Base-by-base conservation (phyloP, 2,329 filamentous ascomycete genomes). In the Diaporthe australafricana region DNA sequence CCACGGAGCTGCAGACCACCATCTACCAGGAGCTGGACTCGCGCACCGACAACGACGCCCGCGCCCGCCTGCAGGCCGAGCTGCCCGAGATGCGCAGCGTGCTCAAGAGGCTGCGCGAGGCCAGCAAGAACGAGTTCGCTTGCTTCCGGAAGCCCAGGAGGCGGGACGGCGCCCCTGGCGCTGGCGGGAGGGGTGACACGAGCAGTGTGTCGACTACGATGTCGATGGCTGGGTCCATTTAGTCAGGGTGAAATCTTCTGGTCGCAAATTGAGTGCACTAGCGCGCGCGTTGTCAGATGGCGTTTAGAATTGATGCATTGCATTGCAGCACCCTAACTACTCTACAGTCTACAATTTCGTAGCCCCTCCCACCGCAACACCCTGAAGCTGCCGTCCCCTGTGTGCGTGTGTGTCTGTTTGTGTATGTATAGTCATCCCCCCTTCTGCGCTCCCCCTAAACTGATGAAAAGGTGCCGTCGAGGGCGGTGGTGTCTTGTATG, bases 21-120 rank as follows among this genome's bases (percentile, higher is more conserved):
- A 96, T 99, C 60, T 99, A 98, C 82, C 90, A 96, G 75, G 94
- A 96, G 79, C 85, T 99, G 20, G 96, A 99, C 80, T 89, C 90
- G 72, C 91, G 95, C 63, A 98, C 96, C 67, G 95, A 97, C 79
- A 95, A 96, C 77, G 92, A 94, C 72, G 95, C 95, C 3, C 88
- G 96, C 65, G 88, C 91, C 14, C 87, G 89, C 73, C 84, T 99
- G 76, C 96, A 98, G 84, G 91, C 89, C 69, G 96, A 98, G 84
- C 83, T 99, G 75, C 93, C 94, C 2, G 94, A 95, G 80, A 95
- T 99, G 93, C 90, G 96, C 74, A 91, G 89, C 63, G 91, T 96
- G 56, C 84, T 99, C 75, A 98, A 98, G 88, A 90, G 90, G 76
- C 84, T 98, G 75, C 87, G 94, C 71, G 94, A 97, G 78, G 90